Percentiles rank a stretch among this genome's conserved stretches.
phyloP scores from a whole-genome alignment of 2,329 filamentous ascomycete genomes.

The Beauveria varroae region DNA sequence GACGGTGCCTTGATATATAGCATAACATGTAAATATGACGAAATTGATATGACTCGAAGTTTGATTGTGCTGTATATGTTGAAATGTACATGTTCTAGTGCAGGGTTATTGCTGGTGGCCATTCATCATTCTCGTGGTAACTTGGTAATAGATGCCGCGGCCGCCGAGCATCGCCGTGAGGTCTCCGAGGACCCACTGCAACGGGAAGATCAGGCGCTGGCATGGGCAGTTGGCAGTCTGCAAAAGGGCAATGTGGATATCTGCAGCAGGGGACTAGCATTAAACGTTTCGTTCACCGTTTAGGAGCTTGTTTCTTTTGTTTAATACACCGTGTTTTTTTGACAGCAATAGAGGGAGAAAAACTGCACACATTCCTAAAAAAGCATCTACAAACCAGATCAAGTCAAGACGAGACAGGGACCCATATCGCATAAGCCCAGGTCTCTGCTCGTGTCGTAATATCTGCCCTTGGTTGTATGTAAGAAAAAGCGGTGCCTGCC shows the following conservation, averaged over 20 bases:
- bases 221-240: too few relatives aligned
- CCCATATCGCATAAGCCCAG: constrained; percentile 2
- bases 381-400: background rate
- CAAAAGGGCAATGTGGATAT: background rate
- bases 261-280: background rate
- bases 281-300: background rate
- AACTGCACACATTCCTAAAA: background rate
- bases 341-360: too few relatives aligned
- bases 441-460: constrained; percentile 5
- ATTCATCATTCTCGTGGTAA: background rate
- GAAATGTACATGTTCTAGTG: background rate
- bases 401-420: background rate
- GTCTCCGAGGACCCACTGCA: constrained; percentile 6
- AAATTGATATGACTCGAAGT: background rate
- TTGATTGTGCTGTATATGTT: background rate
- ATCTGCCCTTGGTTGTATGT: constrained; percentile 1
- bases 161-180: constrained; percentile 7
- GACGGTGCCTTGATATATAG: background rate
- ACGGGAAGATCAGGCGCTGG: background rate
- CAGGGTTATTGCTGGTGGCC: background rate
- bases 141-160: background rate
- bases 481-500: constrained; percentile 10
- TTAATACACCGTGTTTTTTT: background rate
- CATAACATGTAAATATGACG: constrained; percentile 1
- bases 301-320: background rate